These are phyloP conservation scores for Aspergillus funiculosus DNA, from an alignment of 495 filamentous ascomycete species.

Conservation along the genomic window DNA sequence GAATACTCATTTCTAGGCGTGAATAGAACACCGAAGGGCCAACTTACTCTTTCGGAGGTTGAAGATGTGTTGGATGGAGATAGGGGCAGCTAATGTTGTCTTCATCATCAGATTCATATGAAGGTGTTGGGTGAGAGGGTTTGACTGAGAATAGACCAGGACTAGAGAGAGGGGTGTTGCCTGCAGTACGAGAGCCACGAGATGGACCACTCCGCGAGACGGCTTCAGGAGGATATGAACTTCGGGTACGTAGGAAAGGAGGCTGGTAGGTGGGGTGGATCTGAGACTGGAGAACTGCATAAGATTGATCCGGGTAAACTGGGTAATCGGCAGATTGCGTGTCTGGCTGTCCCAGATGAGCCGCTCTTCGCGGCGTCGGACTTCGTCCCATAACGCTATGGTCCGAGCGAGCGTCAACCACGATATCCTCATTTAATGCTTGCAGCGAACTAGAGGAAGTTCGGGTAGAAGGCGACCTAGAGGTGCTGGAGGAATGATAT, in stretches of 20 bases:
- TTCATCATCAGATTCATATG: conserved; percentile 46
- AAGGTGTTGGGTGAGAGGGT: conserved; percentile 42
- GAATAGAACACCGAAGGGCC: not conserved
- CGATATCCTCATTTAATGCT: conserved; percentile 41
- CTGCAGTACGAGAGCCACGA: conserved; percentile 44
- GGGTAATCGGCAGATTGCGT: conserved; percentile 35
- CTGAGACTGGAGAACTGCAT: conserved; percentile 46
- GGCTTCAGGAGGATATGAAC: conserved; percentile 39
- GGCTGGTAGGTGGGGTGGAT: conserved; percentile 42
- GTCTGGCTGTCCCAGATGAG: conserved; percentile 27
- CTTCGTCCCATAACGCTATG: conserved; percentile 23
- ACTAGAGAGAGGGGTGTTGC: conserved; percentile 62
- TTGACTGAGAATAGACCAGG: conserved; percentile 57
- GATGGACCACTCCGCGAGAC: conserved; percentile 25
- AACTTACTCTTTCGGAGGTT: conserved; percentile 57
- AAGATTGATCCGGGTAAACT: conserved; percentile 51
- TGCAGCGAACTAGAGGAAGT: conserved; percentile 45
- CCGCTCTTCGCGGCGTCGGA: conserved; percentile 24
- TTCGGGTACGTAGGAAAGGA: conserved; percentile 34
- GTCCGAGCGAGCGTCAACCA: conserved; percentile 40
- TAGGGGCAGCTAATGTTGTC: conserved; percentile 47
- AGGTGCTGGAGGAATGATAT: conserved; percentile 31
- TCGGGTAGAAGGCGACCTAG: conserved; percentile 37
- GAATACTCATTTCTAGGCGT: no score
- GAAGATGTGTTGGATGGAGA: conserved; percentile 59